Evolutionary conservation across 2,329 filamentous ascomycete species (phyloP).

Genomic region (Scytalidium sp.): DNA sequence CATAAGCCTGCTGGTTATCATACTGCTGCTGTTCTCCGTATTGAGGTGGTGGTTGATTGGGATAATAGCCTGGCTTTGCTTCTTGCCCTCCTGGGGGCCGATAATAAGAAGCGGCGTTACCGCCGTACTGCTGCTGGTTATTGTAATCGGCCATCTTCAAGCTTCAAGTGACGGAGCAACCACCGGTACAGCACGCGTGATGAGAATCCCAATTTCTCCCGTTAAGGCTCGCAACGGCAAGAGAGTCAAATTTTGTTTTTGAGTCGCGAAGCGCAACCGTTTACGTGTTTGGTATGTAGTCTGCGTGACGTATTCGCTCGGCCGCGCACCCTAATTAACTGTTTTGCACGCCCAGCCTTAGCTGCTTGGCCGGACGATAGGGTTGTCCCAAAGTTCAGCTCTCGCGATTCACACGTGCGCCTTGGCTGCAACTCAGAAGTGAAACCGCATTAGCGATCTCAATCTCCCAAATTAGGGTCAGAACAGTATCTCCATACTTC

Average conservation of each 20-base stretch:
- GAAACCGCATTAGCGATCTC: neutral
- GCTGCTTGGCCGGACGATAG: no score
- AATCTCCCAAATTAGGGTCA: neutral
- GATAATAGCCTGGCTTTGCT: neutral
- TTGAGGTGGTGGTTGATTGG: neutral
- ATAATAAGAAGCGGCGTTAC: neutral
- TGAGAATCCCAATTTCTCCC: neutral
- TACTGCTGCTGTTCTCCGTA: slow-evolving; percentile 12
- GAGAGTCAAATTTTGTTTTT: neutral
- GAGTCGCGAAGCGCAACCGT: neutral
- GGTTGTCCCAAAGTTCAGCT: neutral
- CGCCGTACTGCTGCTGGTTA: neutral
- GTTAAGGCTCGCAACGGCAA: neutral
- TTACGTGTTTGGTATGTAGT: neutral
- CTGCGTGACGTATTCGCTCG: neutral
- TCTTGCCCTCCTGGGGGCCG: neutral
- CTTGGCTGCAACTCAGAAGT: neutral
- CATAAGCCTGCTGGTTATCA: slow-evolving; percentile 6
- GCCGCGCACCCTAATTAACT: neutral
- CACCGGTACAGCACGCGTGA: no score
- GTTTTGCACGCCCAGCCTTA: neutral
- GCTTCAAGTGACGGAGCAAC: no score
- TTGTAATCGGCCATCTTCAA: neutral
- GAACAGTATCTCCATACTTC: no score
- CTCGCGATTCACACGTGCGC: neutral